Conservation (phyloP, 345 rosid species). For the Boechera stricta region DNA sequence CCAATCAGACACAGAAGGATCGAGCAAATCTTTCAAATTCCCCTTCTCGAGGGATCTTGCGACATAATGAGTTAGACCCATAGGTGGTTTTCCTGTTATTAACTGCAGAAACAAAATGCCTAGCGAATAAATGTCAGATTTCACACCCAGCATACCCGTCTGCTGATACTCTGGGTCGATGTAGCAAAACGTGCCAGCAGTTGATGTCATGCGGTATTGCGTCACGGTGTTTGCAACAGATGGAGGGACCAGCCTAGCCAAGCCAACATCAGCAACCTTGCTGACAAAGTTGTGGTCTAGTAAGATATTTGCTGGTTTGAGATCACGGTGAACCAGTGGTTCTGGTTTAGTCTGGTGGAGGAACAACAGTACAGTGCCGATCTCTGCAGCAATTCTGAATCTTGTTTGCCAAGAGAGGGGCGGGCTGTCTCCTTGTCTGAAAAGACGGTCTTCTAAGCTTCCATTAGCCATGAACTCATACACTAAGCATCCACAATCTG, state of each 20-base stretch:
- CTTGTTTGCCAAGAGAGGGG: conserved; percentile 83
- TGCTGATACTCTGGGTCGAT: conserved; percentile 96
- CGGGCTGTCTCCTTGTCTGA: conserved; percentile 61
- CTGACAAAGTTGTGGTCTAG: conserved; percentile 86
- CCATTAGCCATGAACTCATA: conserved; percentile 95
- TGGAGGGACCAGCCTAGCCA: conserved; percentile 85
- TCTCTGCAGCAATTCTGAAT: conserved; percentile 83
- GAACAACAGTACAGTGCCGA: conserved; percentile 73
- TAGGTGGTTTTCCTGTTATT: conserved; percentile 72
- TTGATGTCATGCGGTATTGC: conserved; percentile 83
- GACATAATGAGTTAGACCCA: conserved; percentile 81
- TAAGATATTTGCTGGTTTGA: conserved; percentile 84
- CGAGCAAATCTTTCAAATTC: conserved; percentile 59
- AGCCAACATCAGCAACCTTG: conserved; percentile 89
- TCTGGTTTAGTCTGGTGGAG: conserved; percentile 94
- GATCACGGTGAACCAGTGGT: conserved; percentile 89
- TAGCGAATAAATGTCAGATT: conserved; percentile 80
- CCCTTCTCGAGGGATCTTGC: conserved; percentile 65
- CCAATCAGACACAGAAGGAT: conserved; percentile 74
- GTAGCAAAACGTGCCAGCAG: conserved; percentile 93
- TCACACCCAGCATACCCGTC: conserved; percentile 79
- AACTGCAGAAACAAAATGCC: conserved; percentile 84
- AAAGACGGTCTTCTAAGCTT: conserved; percentile 85
- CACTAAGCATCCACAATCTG: conserved; percentile 86
- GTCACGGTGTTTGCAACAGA: conserved; percentile 78